Percentiles rank a stretch among this genome's conserved stretches.
These are phyloP conservation scores for Gastrodia elata DNA, from an alignment of 106 monocot genomes.

Conservation along the genomic window DNA sequence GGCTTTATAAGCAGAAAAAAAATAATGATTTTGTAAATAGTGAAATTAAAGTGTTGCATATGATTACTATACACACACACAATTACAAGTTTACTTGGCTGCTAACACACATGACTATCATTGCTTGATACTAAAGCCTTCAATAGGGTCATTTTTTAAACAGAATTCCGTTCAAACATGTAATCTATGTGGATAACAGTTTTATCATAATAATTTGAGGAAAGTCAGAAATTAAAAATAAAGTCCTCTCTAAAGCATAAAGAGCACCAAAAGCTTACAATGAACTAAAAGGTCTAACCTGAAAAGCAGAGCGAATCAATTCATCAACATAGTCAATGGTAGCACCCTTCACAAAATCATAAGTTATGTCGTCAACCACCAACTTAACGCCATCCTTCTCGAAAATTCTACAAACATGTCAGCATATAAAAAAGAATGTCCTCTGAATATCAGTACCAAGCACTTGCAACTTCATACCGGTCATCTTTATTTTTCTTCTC, in stretches of 20 bases:
- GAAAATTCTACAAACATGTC: slow-evolving; percentile 54
- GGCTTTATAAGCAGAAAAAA: no score
- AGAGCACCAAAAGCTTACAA: background rate
- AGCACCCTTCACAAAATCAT: slow-evolving; percentile 95
- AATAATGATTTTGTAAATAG: no score
- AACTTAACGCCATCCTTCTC: slow-evolving; percentile 85
- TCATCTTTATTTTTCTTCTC: slow-evolving; percentile 75
- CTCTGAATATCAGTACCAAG: background rate
- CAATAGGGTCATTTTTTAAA: background rate
- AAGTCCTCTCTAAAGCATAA: background rate
- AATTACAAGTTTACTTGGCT: no score
- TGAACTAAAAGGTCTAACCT: slow-evolving; percentile 28
- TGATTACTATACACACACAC: no score
- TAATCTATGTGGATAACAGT: background rate
- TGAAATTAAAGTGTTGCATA: no score
- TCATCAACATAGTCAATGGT: slow-evolving; percentile 95
- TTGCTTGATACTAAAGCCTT: background rate
- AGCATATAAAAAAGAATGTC: background rate
- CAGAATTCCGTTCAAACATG: background rate
- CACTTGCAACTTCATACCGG: slow-evolving; percentile 24
- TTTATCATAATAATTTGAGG: background rate
- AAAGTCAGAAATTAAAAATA: background rate
- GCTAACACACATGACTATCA: background rate
- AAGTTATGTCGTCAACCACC: slow-evolving; percentile 84
- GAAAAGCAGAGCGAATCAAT: slow-evolving; percentile 82